Conservation (phyloP, 352 stramenopile genomes). For the Phytophthora pini region DNA sequence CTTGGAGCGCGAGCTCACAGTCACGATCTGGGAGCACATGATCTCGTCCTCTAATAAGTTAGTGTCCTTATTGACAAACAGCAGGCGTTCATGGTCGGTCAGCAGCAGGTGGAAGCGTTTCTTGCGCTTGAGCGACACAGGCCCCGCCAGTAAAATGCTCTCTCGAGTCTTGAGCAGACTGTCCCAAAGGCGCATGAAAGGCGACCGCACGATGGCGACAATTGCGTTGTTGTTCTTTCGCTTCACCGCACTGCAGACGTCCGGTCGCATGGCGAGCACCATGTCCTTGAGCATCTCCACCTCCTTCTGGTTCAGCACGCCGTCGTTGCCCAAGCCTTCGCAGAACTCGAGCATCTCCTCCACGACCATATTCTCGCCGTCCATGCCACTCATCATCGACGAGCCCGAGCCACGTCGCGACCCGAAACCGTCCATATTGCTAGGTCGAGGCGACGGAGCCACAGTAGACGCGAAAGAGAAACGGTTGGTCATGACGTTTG, state of each 20-base stretch:
- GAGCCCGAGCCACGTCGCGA: slow-evolving; percentile 51
- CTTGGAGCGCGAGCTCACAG: slow-evolving; percentile 83
- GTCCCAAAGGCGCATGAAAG: slow-evolving; percentile 87
- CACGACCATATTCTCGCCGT: slow-evolving; percentile 71
- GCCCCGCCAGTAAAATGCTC: slow-evolving; percentile 79
- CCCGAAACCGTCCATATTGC: slow-evolving; percentile 38
- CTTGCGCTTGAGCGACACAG: slow-evolving; percentile 85
- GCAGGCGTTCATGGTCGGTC: slow-evolving; percentile 83
- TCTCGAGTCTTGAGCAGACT: slow-evolving; percentile 84
- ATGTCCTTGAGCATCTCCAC: slow-evolving; percentile 82
- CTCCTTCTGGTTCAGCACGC: slow-evolving; percentile 66
- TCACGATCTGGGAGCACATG: slow-evolving; percentile 89
- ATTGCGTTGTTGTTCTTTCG: slow-evolving; percentile 86
- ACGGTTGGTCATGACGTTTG: slow-evolving; percentile 56
- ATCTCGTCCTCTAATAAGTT: slow-evolving; percentile 91
- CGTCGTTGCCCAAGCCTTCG: slow-evolving; percentile 60
- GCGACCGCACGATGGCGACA: slow-evolving; percentile 81
- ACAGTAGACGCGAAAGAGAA: slow-evolving; percentile 82
- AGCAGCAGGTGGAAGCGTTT: slow-evolving; percentile 86
- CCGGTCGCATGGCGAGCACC: slow-evolving; percentile 75
- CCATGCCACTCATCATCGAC: slow-evolving; percentile 53
- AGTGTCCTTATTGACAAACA: slow-evolving; percentile 90
- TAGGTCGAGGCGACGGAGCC: slow-evolving; percentile 61
- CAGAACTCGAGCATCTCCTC: slow-evolving; percentile 91
- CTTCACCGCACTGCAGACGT: slow-evolving; percentile 79